Evolutionary conservation across 1,284 basidiomycete genomes (phyloP).

Genomic region (Acaromyces ingoldii): DNA sequence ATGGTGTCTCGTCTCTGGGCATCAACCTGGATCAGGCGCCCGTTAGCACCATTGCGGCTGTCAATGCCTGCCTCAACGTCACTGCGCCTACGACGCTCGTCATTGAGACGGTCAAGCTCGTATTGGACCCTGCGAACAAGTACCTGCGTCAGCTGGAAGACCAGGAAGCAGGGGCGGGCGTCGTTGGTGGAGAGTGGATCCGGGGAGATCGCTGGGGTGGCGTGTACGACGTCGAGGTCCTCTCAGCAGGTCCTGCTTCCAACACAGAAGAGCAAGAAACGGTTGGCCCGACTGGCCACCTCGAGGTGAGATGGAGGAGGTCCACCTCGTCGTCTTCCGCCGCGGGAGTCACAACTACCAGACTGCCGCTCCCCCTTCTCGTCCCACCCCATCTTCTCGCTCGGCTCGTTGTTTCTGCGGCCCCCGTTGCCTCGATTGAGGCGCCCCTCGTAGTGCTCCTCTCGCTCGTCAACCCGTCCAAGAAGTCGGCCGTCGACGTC

Average conservation of each 20-base stretch:
- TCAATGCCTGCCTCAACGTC: constrained; percentile 6
- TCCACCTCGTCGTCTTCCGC: too few species aligned
- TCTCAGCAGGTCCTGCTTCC: too few species aligned
- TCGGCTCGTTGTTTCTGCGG: constrained; percentile 7
- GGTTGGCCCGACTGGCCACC: constrained; percentile 6
- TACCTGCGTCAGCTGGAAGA: not conserved
- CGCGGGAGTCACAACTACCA: not conserved
- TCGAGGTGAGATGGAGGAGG: constrained; percentile 6
- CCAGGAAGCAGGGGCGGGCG: not conserved
- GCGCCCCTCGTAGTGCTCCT: constrained; percentile 5
- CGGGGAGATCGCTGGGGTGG: constrained; percentile 10
- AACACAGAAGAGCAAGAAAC: too few species aligned
- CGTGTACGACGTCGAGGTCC: constrained; percentile 8
- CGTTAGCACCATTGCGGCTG: constrained; percentile 1
- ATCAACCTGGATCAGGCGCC: not conserved
- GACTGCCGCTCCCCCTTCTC: constrained; percentile 7
- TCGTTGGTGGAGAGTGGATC: constrained; percentile 1
- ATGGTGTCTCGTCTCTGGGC: too few species aligned
- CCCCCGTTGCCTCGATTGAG: constrained; percentile 2
- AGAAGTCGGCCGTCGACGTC: not conserved
- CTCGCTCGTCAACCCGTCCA: constrained; percentile 5
- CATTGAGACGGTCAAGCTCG: constrained; percentile 1
- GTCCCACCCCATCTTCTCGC: constrained; percentile 10
- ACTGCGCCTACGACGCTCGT: not conserved
- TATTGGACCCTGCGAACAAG: constrained; percentile 3